Conservation (phyloP, 768 basidiomycete genomes). For the Boletus subcaerulescens region DNA sequence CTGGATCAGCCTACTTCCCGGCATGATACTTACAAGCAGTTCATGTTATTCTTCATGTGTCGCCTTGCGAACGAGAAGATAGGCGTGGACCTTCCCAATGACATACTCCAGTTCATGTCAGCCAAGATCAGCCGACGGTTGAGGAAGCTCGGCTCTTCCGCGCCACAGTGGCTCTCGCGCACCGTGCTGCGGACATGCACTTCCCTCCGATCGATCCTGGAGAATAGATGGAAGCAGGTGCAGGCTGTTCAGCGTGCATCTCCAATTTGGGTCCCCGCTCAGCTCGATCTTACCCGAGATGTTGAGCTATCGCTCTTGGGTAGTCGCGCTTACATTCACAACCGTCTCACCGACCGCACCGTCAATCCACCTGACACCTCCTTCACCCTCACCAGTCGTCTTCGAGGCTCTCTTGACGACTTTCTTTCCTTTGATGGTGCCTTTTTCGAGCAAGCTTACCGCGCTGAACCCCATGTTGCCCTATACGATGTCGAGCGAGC, state of each 20-base stretch:
- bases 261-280: conserved; percentile 30
- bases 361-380: too few relatives aligned
- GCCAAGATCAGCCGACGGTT: conserved; percentile 27
- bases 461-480: conserved; percentile 9
- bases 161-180: conserved; percentile 35
- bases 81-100: conserved; percentile 11
- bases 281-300: conserved; percentile 30
- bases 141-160: conserved; percentile 22
- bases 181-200: conserved; percentile 36
- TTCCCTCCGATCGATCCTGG: conserved; percentile 22
- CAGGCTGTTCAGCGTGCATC: conserved; percentile 27
- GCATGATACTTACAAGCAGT: conserved; percentile 41
- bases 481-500: conserved; percentile 39
- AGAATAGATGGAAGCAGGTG: conserved; percentile 35
- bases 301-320: conserved; percentile 32
- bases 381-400: neutral
- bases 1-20: conserved; percentile 13
- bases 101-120: conserved; percentile 30
- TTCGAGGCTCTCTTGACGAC: conserved; percentile 14
- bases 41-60: conserved; percentile 43
- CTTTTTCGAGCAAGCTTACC: conserved; percentile 15
- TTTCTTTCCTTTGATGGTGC: conserved; percentile 12
- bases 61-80: conserved; percentile 26
- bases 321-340: conserved; percentile 28
- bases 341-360: neutral